Evolutionary conservation across 352 stramenopile genomes (phyloP), one percentile per base, ranked within the genome.

Genomic region (Pythium utonaiense): DNA sequence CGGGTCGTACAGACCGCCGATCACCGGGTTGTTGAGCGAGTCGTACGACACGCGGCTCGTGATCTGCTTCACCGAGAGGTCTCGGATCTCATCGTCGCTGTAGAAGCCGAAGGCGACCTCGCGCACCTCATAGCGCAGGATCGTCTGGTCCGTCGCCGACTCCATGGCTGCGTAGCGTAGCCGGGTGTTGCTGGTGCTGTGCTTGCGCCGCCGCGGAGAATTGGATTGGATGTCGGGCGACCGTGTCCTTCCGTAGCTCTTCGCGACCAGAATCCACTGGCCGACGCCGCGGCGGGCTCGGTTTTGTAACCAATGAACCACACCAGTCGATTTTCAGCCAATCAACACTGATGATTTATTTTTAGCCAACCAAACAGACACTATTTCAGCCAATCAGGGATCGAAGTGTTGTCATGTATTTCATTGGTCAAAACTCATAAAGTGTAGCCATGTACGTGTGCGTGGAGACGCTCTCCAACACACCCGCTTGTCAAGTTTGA

Each of bases 1-100:
- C 9, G 94, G 94, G 78, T 99, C 97, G 74, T 99, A 99, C 36
- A 99, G 87, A 38, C 97, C 97, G 58, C 90, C 91, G 12, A 98
- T 85, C 3, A 99, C 77, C 14, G 97, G 82, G 62, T 96, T 98
- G 62, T 97, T 96, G 28, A 99, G 77, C 25, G 82, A 60, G 74
- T 99, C 96, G 66, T 98, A 99, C 24, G 95, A 96, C 52, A 98
- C 71, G 50, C 92, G 93, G 38, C 85, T 97, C 36, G 92, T 98
- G 68, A 99, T 90, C 75, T 98, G 92, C 74, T 98, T 98, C 49
- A 99, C 95, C 60, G 89, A 98, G 62, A 99, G 77, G 66, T 94
- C 77, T 55, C 96, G 84, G 64, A 99, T 97, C 79, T 99, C 96
- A 50, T 97, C 95, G 71, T 99, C 95, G 52, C 91, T 98, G 75